Percentiles rank a stretch among this genome's conserved stretches.
phyloP scores from a whole-genome alignment of 139 green algal species.

The Raphidocelis subcapitata region DNA sequence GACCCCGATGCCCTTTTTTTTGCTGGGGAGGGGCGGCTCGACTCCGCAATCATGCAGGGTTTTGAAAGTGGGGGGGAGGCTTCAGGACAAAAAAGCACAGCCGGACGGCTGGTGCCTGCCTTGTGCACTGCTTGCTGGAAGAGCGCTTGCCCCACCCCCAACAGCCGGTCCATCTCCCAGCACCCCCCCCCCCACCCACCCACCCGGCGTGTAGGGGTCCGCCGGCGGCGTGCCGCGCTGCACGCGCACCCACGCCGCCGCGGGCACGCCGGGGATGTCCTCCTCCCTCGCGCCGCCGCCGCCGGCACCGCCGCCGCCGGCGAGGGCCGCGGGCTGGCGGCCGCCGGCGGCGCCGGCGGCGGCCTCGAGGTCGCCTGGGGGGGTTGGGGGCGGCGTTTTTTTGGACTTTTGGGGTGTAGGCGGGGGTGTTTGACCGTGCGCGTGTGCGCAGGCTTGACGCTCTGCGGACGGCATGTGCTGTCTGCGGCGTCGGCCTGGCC shows the following conservation, averaged over 20 bases:
- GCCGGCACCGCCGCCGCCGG: neutral
- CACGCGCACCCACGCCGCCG: constrained; percentile 50
- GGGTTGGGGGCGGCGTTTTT: too few species aligned
- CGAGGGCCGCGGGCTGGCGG: neutral
- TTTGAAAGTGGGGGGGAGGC: neutral
- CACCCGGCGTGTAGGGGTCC: constrained; percentile 55
- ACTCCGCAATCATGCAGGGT: neutral
- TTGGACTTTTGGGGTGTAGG: too few species aligned
- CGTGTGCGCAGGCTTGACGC: too few species aligned
- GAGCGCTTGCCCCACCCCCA: too few species aligned
- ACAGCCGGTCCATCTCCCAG: too few species aligned
- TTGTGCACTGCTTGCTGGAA: neutral
- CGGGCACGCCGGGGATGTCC: constrained; percentile 54
- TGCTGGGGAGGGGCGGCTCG: too few species aligned
- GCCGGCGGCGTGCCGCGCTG: constrained; percentile 38
- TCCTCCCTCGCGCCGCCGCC: constrained; percentile 22
- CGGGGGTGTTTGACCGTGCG: too few species aligned
- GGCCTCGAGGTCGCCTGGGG: neutral
- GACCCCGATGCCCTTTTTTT: too few species aligned
- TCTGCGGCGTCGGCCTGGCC: too few species aligned
- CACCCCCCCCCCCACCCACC: neutral
- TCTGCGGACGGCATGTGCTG: too few species aligned
- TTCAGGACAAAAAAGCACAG: neutral
- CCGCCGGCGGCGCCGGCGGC: neutral
- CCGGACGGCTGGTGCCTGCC: too few species aligned